These are phyloP conservation scores for Blastomyces parvus DNA, from an alignment of 2,329 filamentous ascomycete species.

Conservation along the genomic window DNA sequence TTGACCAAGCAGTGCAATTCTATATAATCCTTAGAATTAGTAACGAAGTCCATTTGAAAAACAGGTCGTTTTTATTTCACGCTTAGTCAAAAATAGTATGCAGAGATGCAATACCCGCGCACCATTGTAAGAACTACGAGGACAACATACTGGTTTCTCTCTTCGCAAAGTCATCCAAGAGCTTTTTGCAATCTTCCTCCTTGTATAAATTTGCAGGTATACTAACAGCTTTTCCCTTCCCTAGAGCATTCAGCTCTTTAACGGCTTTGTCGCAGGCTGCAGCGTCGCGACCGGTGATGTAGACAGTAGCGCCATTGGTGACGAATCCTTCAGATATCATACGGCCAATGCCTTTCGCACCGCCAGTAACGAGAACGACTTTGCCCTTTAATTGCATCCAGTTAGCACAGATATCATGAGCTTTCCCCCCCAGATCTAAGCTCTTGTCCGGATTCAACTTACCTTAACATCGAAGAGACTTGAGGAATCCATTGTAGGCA, in stretches of 20 bases:
- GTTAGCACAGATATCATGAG: constrained; percentile 50
- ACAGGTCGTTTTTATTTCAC: constrained; percentile 21
- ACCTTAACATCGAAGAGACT: constrained; percentile 53
- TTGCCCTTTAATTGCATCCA: constrained; percentile 26
- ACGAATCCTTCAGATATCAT: constrained; percentile 48
- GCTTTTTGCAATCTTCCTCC: constrained; percentile 41
- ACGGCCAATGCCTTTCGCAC: constrained; percentile 44
- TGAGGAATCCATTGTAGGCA: constrained; percentile 43
- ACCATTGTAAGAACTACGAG: background rate
- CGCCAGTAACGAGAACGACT: constrained; percentile 43
- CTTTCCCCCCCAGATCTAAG: constrained; percentile 41
- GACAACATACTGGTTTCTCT: constrained; percentile 47
- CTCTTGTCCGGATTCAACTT: constrained; percentile 13
- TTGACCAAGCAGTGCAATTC: constrained; percentile 43
- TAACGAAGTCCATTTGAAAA: constrained; percentile 20
- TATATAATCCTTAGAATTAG: constrained; percentile 25
- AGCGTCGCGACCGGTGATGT: constrained; percentile 47
- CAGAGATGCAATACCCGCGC: background rate
- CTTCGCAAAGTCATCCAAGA: constrained; percentile 42
- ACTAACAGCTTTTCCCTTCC: constrained; percentile 43
- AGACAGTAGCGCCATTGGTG: constrained; percentile 44
- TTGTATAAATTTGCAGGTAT: constrained; percentile 45
- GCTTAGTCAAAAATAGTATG: background rate
- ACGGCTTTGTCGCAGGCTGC: constrained; percentile 41
- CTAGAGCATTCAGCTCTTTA: constrained; percentile 41